Base-by-base conservation (phyloP, 2,329 filamentous ascomycete genomes). In the Neospermospora avenae region DNA sequence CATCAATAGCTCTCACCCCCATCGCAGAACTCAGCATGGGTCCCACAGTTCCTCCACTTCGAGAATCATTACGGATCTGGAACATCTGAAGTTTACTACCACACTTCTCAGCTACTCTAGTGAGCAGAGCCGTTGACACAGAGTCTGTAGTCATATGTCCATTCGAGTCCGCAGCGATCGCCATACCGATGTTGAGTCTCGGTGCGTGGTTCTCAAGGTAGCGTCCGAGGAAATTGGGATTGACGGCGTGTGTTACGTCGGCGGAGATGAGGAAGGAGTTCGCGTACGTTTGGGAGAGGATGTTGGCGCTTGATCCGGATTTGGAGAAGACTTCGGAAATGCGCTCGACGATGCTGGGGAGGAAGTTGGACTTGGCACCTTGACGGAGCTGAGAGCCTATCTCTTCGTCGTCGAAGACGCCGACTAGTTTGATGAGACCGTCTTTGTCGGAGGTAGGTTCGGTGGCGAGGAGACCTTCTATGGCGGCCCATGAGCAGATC, bases 331-430 rank as follows among this genome's bases (percentile, higher is more conserved):
- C 80, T 73, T 96, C 91, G 57, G 91, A 84, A 58, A 92, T 85
- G 63, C 93, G 89, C 77, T 96, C 90, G 60, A 98, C 83, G 24
- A 88, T 84, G 39, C 83, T 81, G 42, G 91, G 89, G 59, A 98
- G 82, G 78, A 97, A 96, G 78, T 97, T 98, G 58, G 90, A 87
- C 56, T 84, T 83, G 5, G 95, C 95, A 62, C 95, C 95, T 77
- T 98, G 93, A 58, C 93, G 89, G 54, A 97, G 84, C 8, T 91
- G 81, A 25, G 90, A 96, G 62, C 95, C 95, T 63, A 99, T 96
- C 75, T 99, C 95, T 75, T 99, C 95, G 70, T 97, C 90, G 72
- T 98, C 95, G 71, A 98, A 98, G 69, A 97, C 87, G n/a, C 89
- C 92, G 37, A 95, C 90, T 58, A 97, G 81, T 76, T 96, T 96